Conservation (phyloP, 805 yeast genomes). For the Myxozyma udenii region DNA sequence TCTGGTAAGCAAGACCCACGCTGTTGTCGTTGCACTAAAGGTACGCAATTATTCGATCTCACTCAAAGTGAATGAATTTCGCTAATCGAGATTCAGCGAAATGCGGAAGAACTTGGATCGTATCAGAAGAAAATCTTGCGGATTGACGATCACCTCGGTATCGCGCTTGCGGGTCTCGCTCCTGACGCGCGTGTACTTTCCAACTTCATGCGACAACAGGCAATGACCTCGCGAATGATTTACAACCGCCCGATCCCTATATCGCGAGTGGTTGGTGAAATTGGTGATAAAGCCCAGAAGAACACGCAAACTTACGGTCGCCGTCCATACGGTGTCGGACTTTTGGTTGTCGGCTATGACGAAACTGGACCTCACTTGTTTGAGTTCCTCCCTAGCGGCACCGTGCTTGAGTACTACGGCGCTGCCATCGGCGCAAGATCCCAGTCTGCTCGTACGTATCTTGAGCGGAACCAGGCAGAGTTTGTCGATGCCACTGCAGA, state of each 20-base stretch:
- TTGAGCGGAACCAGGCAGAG: conserved; percentile 77
- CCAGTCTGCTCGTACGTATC: conserved; percentile 94
- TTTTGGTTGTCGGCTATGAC: conserved; percentile 84
- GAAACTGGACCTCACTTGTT: conserved; percentile 90
- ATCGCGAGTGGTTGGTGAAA: conserved; percentile 73
- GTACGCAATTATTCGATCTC: conserved; percentile 21
- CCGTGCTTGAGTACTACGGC: conserved; percentile 84
- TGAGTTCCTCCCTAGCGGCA: conserved; percentile 96
- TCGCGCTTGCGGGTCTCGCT: conserved; percentile 95
- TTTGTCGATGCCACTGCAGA: conserved; percentile 62
- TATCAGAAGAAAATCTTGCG: conserved; percentile 91
- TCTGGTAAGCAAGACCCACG: conserved; percentile 76
- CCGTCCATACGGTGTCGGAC: conserved; percentile 97
- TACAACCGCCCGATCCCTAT: conserved; percentile 83
- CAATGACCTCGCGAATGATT: conserved; percentile 80
- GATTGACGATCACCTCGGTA: conserved; percentile 89
- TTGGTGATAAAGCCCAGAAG: conserved; percentile 95
- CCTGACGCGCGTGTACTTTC: conserved; percentile 96
- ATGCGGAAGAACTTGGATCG: conserved; percentile 95
- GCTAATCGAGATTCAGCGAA: conserved; percentile 55
- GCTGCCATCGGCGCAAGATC: conserved; percentile 98
- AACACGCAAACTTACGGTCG: conserved; percentile 95
- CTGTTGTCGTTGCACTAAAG: conserved; percentile 88
- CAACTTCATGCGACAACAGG: conserved; percentile 84
- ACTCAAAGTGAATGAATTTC: neutral